These are phyloP conservation scores for Echria macrotheca DNA, from an alignment of 495 filamentous ascomycete species.

Conservation along the genomic window DNA sequence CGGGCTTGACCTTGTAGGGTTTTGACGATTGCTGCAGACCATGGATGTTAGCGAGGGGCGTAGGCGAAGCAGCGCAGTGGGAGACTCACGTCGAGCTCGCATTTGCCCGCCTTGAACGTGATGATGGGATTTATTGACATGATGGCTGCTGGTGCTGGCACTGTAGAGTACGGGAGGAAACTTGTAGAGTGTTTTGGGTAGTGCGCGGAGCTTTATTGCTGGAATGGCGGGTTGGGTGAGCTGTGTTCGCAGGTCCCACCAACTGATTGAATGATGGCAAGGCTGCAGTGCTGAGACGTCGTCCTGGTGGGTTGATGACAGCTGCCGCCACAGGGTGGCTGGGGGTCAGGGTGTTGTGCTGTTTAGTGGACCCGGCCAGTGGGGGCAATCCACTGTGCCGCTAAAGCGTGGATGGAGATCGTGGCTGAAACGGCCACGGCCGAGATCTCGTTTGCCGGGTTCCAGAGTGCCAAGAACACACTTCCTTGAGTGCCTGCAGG, in stretches of 20 bases:
- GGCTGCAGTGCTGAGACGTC: constrained; percentile 10
- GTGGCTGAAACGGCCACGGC: constrained; percentile 4
- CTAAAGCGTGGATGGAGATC: no score
- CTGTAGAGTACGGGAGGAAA: background rate
- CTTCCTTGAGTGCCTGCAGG: background rate
- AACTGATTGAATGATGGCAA: constrained; percentile 5
- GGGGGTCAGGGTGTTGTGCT: no score
- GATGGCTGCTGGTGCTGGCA: constrained; percentile 10
- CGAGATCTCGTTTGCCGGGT: constrained; percentile 3
- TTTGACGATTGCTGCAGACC: constrained; percentile 54
- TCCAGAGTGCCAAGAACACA: no score
- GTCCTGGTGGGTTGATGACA: no score
- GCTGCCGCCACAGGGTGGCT: no score
- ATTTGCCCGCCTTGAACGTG: constrained; percentile 95
- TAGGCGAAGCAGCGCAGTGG: background rate
- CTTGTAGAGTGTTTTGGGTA: background rate
- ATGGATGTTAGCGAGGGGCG: constrained; percentile 24
- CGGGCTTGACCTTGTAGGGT: constrained; percentile 62
- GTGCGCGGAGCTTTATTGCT: background rate
- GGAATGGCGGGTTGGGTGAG: background rate
- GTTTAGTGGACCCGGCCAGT: no score
- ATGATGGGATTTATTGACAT: constrained; percentile 86
- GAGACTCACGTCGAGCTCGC: constrained; percentile 71
- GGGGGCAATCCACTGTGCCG: no score
- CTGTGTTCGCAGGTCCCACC: constrained; percentile 1